These are phyloP conservation scores for Fragaria nilgerrensis DNA, from an alignment of 306 rosid species.

Conservation along the genomic window DNA sequence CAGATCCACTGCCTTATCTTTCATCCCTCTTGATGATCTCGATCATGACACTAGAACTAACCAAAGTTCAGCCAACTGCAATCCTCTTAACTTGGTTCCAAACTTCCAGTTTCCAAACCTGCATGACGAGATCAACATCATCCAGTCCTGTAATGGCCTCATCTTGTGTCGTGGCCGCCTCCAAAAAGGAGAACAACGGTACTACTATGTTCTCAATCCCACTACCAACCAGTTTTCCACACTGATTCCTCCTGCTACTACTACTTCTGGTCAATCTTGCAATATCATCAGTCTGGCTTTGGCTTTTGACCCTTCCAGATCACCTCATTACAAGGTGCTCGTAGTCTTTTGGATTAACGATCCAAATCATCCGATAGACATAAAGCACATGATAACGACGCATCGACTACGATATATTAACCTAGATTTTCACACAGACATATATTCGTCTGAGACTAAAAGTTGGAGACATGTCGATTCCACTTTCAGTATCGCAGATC, in stretches of 20 bases:
- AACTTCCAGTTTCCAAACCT: too few species aligned
- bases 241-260: neutral
- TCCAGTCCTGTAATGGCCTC: constrained; percentile 1
- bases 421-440: too few species aligned
- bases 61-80: neutral
- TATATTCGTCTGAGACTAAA: neutral
- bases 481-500: too few species aligned
- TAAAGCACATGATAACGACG: too few species aligned
- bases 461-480: neutral
- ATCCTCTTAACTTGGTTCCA: neutral
- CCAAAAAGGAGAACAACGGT: neutral
- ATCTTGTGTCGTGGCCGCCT: neutral
- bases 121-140: neutral
- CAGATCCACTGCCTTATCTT: neutral
- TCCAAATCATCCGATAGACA: too few species aligned
- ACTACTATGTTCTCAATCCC: neutral
- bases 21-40: neutral
- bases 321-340: neutral
- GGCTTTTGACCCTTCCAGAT: neutral
- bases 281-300: neutral
- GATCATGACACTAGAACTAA: neutral
- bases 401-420: too few species aligned
- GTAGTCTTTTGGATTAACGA: neutral
- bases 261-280: neutral
- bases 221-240: neutral